Base-by-base conservation (phyloP, 257 asterid species). In the Primulina tabacum region DNA sequence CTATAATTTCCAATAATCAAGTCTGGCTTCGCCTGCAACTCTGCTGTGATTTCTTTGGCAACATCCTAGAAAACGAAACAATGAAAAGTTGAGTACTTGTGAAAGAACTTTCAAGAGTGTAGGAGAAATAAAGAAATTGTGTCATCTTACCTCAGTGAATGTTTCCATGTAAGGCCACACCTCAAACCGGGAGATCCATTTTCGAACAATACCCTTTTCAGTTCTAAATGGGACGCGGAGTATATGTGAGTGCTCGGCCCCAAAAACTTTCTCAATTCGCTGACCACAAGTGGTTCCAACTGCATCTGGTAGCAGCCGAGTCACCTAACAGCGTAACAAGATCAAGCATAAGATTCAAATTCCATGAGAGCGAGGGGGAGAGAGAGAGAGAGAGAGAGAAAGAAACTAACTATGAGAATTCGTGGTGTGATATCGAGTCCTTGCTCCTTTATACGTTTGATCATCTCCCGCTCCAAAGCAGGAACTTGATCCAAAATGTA, bases 401-500 rank as follows among this genome's bases (percentile, higher is more conserved):
- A 32, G 8, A 21, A 34, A 74, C 92, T 78, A 35, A 93, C 97
- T 52, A 94, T 91, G 68, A 94, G 92, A 73, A 94, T 94, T 37
- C 96, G 86, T 0, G 99, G 99, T 0, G 78, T 88, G 76, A 94
- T 82, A 67, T 94, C 92, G 14, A 94, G 95, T 62, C 99, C 99
- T 85, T 94, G 99, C 85, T 91, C 96, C 95, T 89, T 91, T 9
- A 94, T 89, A 64, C 97, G 91, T 67, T 91, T 91, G 38, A 91
- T 78, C 97, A 94, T 94, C 82, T 91, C 97, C 1, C 83, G 83
- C 85, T 94, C 99, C 61, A 94, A 73, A 18, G 99, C 97, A 4
- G 99, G 97, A 72, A 94, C 99, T 94, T 94, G 99, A 84, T 94
- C 99, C 90, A 94, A 81, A 72, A 94, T 94, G 85, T 94, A 94